Evolutionary conservation across 441 rosid species (phyloP).

Genomic region (Capsella rubella): DNA sequence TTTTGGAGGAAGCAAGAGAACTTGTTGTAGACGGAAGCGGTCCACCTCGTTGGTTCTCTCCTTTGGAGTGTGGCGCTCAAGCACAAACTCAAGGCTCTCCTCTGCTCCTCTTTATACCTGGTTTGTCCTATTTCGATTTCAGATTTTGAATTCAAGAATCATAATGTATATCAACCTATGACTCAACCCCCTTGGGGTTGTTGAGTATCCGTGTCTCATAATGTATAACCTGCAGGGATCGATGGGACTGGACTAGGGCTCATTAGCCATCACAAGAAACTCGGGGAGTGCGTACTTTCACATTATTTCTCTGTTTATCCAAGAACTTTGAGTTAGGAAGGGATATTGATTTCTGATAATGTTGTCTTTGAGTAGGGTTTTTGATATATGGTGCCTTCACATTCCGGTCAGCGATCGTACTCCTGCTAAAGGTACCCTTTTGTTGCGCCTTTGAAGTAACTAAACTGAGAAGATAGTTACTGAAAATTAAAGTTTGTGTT

Average conservation of each 20-base stretch:
- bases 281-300: conserved; percentile 62
- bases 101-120: conserved; percentile 71
- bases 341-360: conserved; percentile 16
- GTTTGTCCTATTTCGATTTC: conserved; percentile 35
- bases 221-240: conserved; percentile 54
- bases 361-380: conserved; percentile 55
- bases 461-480: background rate
- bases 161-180: no score
- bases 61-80: conserved; percentile 60
- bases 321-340: background rate
- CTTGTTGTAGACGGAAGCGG: conserved; percentile 42
- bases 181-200: no score
- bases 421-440: conserved; percentile 50
- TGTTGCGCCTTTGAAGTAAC: background rate
- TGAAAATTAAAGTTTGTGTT: background rate
- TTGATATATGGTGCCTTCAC: conserved; percentile 70
- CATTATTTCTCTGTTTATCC: background rate
- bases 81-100: conserved; percentile 61
- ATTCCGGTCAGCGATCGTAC: conserved; percentile 70
- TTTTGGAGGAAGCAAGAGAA: conserved; percentile 35
- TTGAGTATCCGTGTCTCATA: no score
- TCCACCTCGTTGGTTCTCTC: conserved; percentile 86
- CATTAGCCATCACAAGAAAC: conserved; percentile 60
- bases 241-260: conserved; percentile 95
- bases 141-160: no score